A percentile compares a stretch with the other conserved stretches of the same genome.
Evolutionary conservation across 2,329 filamentous ascomycete genomes (phyloP).

Genomic region (Coccinonectria pachysandricola): DNA sequence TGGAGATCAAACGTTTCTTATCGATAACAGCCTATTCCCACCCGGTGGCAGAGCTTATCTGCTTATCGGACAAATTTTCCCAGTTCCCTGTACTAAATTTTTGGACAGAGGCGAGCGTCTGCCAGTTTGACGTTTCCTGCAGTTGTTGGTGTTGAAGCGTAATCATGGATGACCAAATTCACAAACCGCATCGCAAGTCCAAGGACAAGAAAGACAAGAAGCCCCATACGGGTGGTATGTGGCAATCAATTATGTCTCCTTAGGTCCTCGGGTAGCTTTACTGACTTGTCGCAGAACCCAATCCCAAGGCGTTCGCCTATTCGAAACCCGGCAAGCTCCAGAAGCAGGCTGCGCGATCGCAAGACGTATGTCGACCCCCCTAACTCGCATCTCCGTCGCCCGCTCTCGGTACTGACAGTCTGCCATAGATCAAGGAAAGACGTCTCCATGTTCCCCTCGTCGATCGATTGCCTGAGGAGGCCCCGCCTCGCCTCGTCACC

Average conservation of each 20-base stretch:
- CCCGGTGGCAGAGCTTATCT: slow-evolving; percentile 6
- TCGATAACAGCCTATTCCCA: too few relatives aligned
- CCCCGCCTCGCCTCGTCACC: slow-evolving; percentile 82
- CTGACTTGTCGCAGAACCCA: slow-evolving; percentile 44
- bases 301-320: slow-evolving; percentile 86
- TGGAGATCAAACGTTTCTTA: slow-evolving; percentile 5
- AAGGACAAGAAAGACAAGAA: slow-evolving; percentile 76
- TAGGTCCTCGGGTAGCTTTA: slow-evolving; percentile 4
- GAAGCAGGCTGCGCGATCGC: slow-evolving; percentile 61
- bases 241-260: background rate
- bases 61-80: slow-evolving; percentile 16
- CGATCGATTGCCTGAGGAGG: slow-evolving; percentile 90
- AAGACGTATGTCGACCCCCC: slow-evolving; percentile 46
- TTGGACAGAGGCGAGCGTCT: slow-evolving; percentile 10
- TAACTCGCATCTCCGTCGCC: background rate
- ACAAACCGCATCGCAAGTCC: slow-evolving; percentile 73
- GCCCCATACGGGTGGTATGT: slow-evolving; percentile 44
- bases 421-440: slow-evolving; percentile 75
- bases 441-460: slow-evolving; percentile 92
- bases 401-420: slow-evolving; percentile 13
- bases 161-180: slow-evolving; percentile 70
- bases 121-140: slow-evolving; percentile 12
- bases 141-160: slow-evolving; percentile 16
- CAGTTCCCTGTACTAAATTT: slow-evolving; percentile 13
- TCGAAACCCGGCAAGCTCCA: slow-evolving; percentile 71